Base-by-base conservation (phyloP, 2,329 filamentous ascomycete genomes). In the Nannizzia gypsea region DNA sequence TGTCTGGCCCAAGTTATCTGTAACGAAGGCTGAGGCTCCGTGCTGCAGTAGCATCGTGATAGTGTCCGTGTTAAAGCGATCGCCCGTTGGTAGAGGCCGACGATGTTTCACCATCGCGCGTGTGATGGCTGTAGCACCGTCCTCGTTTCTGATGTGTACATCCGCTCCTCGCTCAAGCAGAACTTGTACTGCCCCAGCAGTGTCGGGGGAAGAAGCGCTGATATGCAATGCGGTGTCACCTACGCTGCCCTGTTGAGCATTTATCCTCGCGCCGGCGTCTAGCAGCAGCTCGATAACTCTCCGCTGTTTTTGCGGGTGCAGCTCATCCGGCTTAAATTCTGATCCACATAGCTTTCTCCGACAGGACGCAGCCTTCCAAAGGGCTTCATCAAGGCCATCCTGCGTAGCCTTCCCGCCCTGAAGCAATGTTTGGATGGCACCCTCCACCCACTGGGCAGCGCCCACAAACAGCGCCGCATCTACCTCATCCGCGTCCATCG, bases 131-230 rank as follows among this genome's bases (percentile, higher is more conserved):
- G 55, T 34, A n/a, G 20, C 13, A 3, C 54, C 54, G 6, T 34
- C 15, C 28, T 28, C 17, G 6, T 56, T 36, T 56, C 17, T 28
- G 11, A 31, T 15, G 20, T 56, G 26, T 11, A 28, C 54, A 56
- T 56, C 17, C 15, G 34, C 55, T 17, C 55, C 55, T 26, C 34
- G 28, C 34, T 26, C 31, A 40, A 57, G 55, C 17, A 57, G 55
- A 57, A 24, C 22, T 20, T 24, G 22, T 24, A 57, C 11, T 57
- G 57, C 62, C 38, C 62, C 42, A 24, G 22, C n/a, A 1, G 38
- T 46, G 20, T 46, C 42, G 20, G 42, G 42, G 17, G 9, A 46
- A 20, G n/a, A 22, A 46, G 42, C 20, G 20, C 42, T 22, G 8
- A 46, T 46, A 46, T 46, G 42, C 17, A 46, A 24, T 11, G 42